Evolutionary conservation across 345 rosid genomes (phyloP).

Genomic region (Eucalyptus erythrocorys): DNA sequence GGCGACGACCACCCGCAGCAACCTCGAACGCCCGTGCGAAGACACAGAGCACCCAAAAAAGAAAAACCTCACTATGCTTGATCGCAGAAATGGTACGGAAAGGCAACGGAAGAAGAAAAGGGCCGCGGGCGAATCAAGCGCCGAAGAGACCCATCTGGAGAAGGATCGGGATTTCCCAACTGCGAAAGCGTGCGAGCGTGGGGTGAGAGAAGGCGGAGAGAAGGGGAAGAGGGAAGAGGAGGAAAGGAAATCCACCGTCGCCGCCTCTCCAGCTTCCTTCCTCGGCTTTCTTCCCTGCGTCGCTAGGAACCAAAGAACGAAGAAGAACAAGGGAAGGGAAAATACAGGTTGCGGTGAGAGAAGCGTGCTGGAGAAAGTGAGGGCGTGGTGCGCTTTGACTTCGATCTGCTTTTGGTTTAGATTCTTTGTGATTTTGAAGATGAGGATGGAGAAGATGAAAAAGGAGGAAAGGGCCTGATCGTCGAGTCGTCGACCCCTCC

Average conservation of each 20-base stretch:
- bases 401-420: neutral
- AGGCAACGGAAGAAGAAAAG: neutral
- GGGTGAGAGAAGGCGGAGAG: neutral
- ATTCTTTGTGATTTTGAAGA: neutral
- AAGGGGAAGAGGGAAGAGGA: neutral
- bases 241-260: neutral
- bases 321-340: neutral
- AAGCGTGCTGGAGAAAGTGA: neutral
- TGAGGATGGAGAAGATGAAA: neutral
- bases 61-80: neutral
- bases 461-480: too few species aligned
- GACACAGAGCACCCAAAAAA: neutral
- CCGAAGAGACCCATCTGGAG: neutral
- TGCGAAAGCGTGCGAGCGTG: neutral
- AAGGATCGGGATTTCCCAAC: neutral
- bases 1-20: constrained; percentile 7
- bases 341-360: neutral
- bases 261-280: neutral
- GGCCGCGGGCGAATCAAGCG: neutral
- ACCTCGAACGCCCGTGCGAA: constrained; percentile 26
- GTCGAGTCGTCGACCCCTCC: too few species aligned
- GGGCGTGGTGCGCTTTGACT: neutral
- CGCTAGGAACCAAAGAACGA: neutral
- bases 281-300: neutral
- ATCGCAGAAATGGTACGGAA: neutral